Evolutionary conservation across 2,329 filamentous ascomycete genomes (phyloP).

Genomic region (Clonostachys rosea): DNA sequence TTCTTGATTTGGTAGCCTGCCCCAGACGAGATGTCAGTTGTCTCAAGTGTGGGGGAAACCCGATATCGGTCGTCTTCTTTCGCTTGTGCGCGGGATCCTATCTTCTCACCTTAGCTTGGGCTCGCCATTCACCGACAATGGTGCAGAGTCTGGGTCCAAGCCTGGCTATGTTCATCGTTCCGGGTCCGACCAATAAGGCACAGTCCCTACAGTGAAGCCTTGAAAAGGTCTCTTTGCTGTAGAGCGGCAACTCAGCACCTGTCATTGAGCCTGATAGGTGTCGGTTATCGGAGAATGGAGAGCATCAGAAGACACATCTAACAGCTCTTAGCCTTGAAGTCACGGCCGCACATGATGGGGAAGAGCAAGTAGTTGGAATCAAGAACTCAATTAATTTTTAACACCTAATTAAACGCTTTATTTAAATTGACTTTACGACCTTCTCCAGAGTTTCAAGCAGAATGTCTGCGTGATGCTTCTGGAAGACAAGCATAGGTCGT

Average conservation of each 20-base stretch:
- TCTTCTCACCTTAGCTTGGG: too few species aligned
- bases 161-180: too few species aligned
- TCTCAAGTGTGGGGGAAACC: neutral
- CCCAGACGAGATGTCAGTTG: neutral
- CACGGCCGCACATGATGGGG: neutral
- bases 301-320: neutral
- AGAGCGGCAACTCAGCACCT: too few species aligned
- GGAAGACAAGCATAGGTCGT: conserved; percentile 87
- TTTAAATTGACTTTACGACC: conserved; percentile 46
- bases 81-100: too few species aligned
- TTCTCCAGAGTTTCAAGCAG: conserved; percentile 76
- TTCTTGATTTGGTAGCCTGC: too few species aligned
- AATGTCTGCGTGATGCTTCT: conserved; percentile 86
- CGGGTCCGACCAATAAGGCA: too few species aligned
- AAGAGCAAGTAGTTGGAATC: neutral
- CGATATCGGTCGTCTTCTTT: neutral
- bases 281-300: too few species aligned
- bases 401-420: neutral
- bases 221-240: too few species aligned
- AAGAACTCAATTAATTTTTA: neutral
- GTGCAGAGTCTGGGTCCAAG: too few species aligned
- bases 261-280: too few species aligned
- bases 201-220: too few species aligned
- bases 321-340: neutral
- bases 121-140: too few species aligned